Conservation (phyloP, 495 filamentous ascomycete genomes). For the Letharia columbiana region DNA sequence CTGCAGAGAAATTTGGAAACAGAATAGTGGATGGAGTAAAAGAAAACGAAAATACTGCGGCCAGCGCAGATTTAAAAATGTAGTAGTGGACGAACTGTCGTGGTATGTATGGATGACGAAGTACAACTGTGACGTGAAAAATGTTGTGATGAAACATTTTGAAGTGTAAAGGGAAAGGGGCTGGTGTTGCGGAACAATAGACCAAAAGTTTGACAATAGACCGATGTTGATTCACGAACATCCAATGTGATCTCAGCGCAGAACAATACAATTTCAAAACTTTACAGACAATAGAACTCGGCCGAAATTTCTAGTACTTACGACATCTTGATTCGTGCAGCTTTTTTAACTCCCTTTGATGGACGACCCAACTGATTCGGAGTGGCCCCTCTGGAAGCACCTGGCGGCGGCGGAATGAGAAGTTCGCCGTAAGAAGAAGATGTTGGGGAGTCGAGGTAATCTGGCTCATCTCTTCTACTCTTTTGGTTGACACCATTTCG, state of each 20-base stretch:
- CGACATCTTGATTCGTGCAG: conserved; percentile 60
- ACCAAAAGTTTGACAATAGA: conserved; percentile 12
- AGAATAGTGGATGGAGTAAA: not conserved
- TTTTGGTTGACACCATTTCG: conserved; percentile 21
- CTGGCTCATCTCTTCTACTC: conserved; percentile 27
- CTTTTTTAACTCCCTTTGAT: conserved; percentile 46
- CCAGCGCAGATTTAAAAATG: not conserved
- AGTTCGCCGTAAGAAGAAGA: conserved; percentile 26
- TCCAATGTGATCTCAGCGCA: conserved; percentile 1
- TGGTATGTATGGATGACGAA: not conserved
- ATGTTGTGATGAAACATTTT: not conserved
- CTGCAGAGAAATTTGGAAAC: not conserved
- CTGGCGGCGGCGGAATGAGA: conserved; percentile 30
- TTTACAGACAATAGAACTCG: not conserved
- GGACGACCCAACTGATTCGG: conserved; percentile 41
- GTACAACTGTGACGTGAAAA: not conserved
- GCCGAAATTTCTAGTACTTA: conserved; percentile 37
- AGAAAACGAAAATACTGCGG: not conserved
- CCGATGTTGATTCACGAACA: not conserved
- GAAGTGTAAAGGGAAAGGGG: not conserved
- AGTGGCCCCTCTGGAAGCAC: conserved; percentile 49
- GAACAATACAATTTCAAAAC: not conserved
- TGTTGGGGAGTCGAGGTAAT: conserved; percentile 23
- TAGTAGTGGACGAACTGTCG: not conserved
- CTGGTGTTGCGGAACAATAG: conserved; percentile 9